Evolutionary conservation across 441 rosid species (phyloP).

Genomic region (Populus tomentosa): DNA sequence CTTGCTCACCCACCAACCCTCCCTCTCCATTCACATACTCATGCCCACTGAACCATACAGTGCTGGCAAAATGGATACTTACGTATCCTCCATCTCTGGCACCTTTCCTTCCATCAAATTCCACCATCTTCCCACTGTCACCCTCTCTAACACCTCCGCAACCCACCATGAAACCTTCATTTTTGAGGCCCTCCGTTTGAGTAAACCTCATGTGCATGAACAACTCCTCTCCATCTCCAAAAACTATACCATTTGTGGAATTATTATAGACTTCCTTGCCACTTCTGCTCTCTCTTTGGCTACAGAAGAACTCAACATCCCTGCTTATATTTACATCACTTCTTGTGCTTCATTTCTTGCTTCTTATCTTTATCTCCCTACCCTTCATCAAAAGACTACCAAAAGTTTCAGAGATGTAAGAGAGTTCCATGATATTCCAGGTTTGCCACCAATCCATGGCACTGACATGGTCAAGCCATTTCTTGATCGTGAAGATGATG

Average conservation of each 20-base stretch:
- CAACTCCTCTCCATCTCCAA: constrained; percentile 16
- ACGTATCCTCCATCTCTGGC: constrained; percentile 25
- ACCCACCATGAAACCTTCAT: constrained; percentile 24
- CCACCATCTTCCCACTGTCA: constrained; percentile 3
- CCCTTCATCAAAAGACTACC: constrained; percentile 15
- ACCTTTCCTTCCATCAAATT: constrained; percentile 27
- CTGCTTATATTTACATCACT: constrained; percentile 27
- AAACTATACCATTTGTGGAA: constrained; percentile 1
- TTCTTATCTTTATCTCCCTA: constrained; percentile 18
- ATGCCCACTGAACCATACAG: constrained; percentile 12
- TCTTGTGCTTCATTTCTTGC: constrained; percentile 21
- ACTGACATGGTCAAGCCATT: constrained; percentile 14
- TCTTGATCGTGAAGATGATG: constrained; percentile 15
- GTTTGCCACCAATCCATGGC: constrained; percentile 19
- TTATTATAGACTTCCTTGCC: constrained; percentile 28
- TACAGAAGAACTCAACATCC: constrained; percentile 18
- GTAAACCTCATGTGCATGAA: constrained; percentile 32
- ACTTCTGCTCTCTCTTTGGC: constrained; percentile 16
- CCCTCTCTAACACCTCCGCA: constrained; percentile 9
- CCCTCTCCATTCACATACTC: constrained; percentile 30
- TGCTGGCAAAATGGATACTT: constrained; percentile 22
- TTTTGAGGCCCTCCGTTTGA: constrained; percentile 22
- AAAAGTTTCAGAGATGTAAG: constrained; percentile 18
- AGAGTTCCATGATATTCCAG: constrained; percentile 16
- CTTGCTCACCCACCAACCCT: constrained; percentile 30